Conservation (phyloP, 2,329 filamentous ascomycete species). For the Pseudogymnoascus sp. region DNA sequence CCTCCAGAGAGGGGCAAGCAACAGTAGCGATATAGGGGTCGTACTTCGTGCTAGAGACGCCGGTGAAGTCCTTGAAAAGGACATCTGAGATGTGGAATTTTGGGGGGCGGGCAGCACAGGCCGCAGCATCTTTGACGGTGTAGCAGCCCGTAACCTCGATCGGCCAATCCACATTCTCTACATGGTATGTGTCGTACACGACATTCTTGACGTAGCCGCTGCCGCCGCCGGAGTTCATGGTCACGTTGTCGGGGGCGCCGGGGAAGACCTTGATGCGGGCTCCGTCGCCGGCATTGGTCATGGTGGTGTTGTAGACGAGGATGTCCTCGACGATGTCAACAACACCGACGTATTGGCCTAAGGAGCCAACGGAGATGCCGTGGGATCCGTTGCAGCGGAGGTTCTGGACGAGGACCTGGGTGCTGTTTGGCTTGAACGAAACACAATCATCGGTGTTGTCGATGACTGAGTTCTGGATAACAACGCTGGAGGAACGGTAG, state of each 20-base stretch:
- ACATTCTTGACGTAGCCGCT: slow-evolving; percentile 53
- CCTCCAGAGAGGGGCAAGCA: slow-evolving; percentile 27
- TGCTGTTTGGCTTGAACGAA: slow-evolving; percentile 68
- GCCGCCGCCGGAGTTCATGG: slow-evolving; percentile 50
- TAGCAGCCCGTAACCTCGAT: slow-evolving; percentile 45
- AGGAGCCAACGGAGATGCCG: slow-evolving; percentile 64
- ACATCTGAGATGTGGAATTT: slow-evolving; percentile 46
- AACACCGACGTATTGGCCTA: slow-evolving; percentile 56
- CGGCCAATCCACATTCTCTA: slow-evolving; percentile 48
- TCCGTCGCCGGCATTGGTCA: slow-evolving; percentile 51
- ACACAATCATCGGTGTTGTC: slow-evolving; percentile 65
- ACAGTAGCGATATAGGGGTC: slow-evolving; percentile 37
- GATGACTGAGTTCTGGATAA: slow-evolving; percentile 59
- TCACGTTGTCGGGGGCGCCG: slow-evolving; percentile 35
- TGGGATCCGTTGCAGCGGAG: slow-evolving; percentile 62
- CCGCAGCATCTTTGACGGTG: slow-evolving; percentile 40
- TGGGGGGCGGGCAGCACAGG: slow-evolving; percentile 15
- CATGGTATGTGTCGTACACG: slow-evolving; percentile 49
- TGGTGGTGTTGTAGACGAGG: slow-evolving; percentile 54
- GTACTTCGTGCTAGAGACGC: slow-evolving; percentile 38
- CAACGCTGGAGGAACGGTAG: slow-evolving; percentile 52
- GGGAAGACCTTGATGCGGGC: slow-evolving; percentile 66
- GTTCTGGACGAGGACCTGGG: slow-evolving; percentile 60
- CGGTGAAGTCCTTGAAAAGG: slow-evolving; percentile 45
- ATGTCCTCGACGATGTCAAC: slow-evolving; percentile 63